Conservation (phyloP, 768 basidiomycete species). For the Termitomyces titanicus region DNA sequence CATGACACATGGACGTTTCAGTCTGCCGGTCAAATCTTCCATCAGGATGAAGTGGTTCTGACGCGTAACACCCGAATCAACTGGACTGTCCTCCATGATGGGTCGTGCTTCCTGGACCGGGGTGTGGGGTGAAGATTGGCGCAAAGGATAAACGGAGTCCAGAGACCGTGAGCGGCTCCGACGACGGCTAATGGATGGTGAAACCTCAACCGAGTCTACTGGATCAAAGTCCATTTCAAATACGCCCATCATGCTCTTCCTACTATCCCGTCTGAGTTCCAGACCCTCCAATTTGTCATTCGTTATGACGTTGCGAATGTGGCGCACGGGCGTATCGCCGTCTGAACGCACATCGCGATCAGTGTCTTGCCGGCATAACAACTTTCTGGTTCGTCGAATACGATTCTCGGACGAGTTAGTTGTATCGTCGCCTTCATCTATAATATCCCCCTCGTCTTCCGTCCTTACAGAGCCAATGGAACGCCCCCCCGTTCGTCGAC, state of each 20-base stretch:
- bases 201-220: slow-evolving; percentile 16
- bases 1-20: slow-evolving; percentile 91
- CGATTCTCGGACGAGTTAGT: slow-evolving; percentile 22
- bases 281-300: slow-evolving; percentile 29
- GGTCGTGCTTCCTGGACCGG: slow-evolving; percentile 20
- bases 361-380: slow-evolving; percentile 38
- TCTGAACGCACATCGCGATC: slow-evolving; percentile 37
- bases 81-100: slow-evolving; percentile 31
- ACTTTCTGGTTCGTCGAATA: slow-evolving; percentile 31
- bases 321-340: slow-evolving; percentile 41
- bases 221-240: slow-evolving; percentile 43
- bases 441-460: slow-evolving; percentile 56
- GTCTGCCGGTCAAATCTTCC: slow-evolving; percentile 94
- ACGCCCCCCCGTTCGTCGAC: slow-evolving; percentile 45
- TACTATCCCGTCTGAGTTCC: slow-evolving; percentile 23
- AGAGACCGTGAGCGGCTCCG: slow-evolving; percentile 43
- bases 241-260: slow-evolving; percentile 28
- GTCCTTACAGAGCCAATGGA: slow-evolving; percentile 34
- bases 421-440: slow-evolving; percentile 33
- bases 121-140: slow-evolving; percentile 21
- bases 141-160: slow-evolving; percentile 26
- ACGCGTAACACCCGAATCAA: slow-evolving; percentile 57
- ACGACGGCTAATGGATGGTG: slow-evolving; percentile 36
- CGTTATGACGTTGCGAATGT: slow-evolving; percentile 52
- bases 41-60: slow-evolving; percentile 98